Conservation (phyloP, 805 yeast genomes). For the Cyberlindnera xishuangbannaensis region DNA sequence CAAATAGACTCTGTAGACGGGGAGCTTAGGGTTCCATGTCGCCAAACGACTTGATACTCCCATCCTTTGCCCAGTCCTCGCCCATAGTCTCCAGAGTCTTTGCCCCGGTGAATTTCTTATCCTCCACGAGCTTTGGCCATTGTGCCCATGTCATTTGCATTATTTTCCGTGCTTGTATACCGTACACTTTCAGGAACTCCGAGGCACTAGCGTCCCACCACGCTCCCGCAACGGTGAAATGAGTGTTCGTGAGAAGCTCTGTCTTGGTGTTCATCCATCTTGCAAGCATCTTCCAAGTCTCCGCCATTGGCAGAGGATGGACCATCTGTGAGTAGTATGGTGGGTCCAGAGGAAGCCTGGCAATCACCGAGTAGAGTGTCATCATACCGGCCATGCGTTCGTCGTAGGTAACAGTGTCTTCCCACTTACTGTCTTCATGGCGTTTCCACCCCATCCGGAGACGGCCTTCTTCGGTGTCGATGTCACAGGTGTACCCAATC, state of each 20-base stretch:
- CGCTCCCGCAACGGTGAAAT: constrained; percentile 62
- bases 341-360: constrained; percentile 40
- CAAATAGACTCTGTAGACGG: no score
- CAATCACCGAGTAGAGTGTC: constrained; percentile 72
- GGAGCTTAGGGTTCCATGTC: constrained; percentile 1
- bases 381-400: constrained; percentile 86
- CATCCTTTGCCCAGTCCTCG: constrained; percentile 59
- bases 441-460: constrained; percentile 84
- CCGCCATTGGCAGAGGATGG: constrained; percentile 53
- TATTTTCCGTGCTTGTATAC: constrained; percentile 64
- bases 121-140: constrained; percentile 51
- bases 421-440: constrained; percentile 34
- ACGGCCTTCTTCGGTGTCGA: constrained; percentile 81
- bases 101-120: constrained; percentile 64
- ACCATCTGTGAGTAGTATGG: constrained; percentile 24
- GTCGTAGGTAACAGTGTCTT: constrained; percentile 61
- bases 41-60: neutral
- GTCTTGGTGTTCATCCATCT: constrained; percentile 56
- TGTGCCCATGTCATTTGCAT: constrained; percentile 38
- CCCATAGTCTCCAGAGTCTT: constrained; percentile 70
- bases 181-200: constrained; percentile 51
- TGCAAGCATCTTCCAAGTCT: constrained; percentile 70
- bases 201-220: constrained; percentile 90
- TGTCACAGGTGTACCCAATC: constrained; percentile 71
- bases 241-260: constrained; percentile 53